A percentile compares a stretch with the other conserved stretches of the same genome.
Conservation (phyloP, 73 alveolate genomes). For the Paramecium primaurelia region DNA sequence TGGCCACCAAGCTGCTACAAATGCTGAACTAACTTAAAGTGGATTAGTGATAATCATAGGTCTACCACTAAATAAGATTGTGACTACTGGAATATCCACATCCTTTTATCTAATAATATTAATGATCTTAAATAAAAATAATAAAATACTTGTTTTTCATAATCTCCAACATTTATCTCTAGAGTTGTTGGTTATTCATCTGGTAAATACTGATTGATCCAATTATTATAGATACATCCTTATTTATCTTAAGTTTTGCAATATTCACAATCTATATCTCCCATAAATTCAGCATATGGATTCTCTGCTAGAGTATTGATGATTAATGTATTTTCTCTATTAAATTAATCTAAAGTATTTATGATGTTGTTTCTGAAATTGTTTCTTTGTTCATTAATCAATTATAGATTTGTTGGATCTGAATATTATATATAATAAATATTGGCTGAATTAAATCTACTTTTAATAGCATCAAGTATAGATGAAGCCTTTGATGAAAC, state of each 20-base stretch:
- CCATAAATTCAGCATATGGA: conserved; percentile 71
- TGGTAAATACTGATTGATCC: conserved; percentile 49
- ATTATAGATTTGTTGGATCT: neutral
- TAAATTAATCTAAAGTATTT: neutral
- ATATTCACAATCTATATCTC: conserved; percentile 60
- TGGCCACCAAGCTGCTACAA: conserved; percentile 68
- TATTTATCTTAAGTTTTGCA: neutral
- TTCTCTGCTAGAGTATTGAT: conserved; percentile 49
- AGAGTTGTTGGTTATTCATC: conserved; percentile 33
- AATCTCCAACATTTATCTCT: conserved; percentile 25
- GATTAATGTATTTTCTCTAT: conserved; percentile 46
- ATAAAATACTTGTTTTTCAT: neutral
- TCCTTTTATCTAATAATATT: neutral
- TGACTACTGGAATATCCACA: conserved; percentile 47
- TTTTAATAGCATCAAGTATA: conserved; percentile 40
- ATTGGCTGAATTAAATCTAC: neutral
- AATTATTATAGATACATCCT: conserved; percentile 63
- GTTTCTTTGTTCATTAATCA: conserved; percentile 18
- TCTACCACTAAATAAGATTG: conserved; percentile 65
- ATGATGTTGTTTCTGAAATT: neutral
- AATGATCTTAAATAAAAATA: neutral
- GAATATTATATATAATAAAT: conserved; percentile 7
- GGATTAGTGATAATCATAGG: conserved; percentile 50
- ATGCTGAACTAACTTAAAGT: conserved; percentile 36
- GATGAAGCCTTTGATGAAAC: conserved; percentile 40